These are phyloP conservation scores for Penstemon davidsonii DNA, from an alignment of 257 asterid genomes.

Conservation along the genomic window DNA sequence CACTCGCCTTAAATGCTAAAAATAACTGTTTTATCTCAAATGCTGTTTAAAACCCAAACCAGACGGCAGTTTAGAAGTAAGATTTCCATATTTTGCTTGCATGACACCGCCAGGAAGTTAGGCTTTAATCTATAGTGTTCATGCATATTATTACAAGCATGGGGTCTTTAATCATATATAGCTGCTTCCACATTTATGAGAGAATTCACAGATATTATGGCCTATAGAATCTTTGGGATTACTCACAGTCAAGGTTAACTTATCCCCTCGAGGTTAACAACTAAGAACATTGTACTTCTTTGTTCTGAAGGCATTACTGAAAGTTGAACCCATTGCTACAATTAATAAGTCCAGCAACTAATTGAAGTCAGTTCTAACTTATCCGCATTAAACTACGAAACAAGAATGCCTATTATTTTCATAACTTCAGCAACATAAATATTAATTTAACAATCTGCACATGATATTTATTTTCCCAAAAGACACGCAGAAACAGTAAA, in stretches of 20 bases:
- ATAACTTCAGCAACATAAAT: not conserved
- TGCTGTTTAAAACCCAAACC: constrained; percentile 13
- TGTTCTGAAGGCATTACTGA: not conserved
- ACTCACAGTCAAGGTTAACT: too few species aligned
- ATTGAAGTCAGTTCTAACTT: not conserved
- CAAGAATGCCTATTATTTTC: not conserved
- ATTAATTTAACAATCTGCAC: not conserved
- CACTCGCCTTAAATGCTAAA: too few species aligned
- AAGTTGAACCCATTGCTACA: not conserved
- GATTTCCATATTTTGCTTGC: constrained; percentile 10
- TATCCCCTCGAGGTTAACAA: too few species aligned
- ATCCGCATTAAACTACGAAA: not conserved
- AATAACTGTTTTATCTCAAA: not conserved
- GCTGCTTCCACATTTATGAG: too few species aligned
- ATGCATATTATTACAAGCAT: constrained; percentile 2
- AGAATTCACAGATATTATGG: too few species aligned
- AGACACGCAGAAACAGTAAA: not conserved
- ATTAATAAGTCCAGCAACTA: not conserved
- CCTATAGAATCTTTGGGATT: too few species aligned
- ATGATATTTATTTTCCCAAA: not conserved
- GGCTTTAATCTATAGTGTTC: constrained; percentile 16
- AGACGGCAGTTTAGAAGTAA: constrained; percentile 12
- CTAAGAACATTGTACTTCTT: not conserved
- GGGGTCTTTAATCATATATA: not conserved
- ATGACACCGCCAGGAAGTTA: constrained; percentile 7